Conservation (phyloP, 768 basidiomycete species). For the Hortiboletus campestris region DNA sequence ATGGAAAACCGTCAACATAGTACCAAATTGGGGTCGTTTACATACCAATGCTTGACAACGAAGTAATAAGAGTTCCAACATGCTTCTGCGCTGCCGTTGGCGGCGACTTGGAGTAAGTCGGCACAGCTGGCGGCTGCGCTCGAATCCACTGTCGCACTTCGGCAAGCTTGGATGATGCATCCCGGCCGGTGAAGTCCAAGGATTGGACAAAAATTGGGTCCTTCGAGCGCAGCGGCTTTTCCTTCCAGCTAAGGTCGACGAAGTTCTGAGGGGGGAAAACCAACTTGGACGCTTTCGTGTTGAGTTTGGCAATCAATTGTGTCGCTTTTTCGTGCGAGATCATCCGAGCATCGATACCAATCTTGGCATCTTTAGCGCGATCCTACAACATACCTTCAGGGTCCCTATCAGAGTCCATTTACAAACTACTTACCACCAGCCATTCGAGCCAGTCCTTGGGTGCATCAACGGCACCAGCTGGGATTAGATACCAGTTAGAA, state of each 20-base stretch:
- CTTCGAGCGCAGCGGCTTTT: constrained; percentile 67
- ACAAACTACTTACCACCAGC: constrained; percentile 50
- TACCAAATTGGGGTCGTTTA: not conserved
- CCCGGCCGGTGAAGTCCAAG: constrained; percentile 66
- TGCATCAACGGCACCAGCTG: constrained; percentile 49
- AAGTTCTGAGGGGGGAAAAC: constrained; percentile 82
- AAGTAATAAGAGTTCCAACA: constrained; percentile 64
- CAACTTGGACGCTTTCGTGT: constrained; percentile 57
- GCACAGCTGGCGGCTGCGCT: constrained; percentile 53
- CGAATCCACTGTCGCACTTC: constrained; percentile 70
- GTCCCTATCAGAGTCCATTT: not conserved
- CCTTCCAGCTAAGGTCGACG: constrained; percentile 78
- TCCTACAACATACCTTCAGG: constrained; percentile 29
- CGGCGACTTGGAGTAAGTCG: constrained; percentile 60
- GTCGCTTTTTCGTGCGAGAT: constrained; percentile 70
- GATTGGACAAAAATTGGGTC: constrained; percentile 66
- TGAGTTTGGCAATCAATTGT: constrained; percentile 55
- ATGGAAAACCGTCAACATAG: constrained; percentile 1
- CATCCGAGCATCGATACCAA: constrained; percentile 87
- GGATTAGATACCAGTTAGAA: constrained; percentile 67
- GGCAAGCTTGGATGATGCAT: constrained; percentile 67
- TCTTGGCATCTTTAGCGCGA: constrained; percentile 43
- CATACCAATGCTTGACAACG: constrained; percentile 69
- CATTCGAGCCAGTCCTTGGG: constrained; percentile 80
- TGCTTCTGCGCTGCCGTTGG: constrained; percentile 63